Evolutionary conservation across 2,329 filamentous ascomycete genomes (phyloP).

Genomic region (Hortaea sp.): DNA sequence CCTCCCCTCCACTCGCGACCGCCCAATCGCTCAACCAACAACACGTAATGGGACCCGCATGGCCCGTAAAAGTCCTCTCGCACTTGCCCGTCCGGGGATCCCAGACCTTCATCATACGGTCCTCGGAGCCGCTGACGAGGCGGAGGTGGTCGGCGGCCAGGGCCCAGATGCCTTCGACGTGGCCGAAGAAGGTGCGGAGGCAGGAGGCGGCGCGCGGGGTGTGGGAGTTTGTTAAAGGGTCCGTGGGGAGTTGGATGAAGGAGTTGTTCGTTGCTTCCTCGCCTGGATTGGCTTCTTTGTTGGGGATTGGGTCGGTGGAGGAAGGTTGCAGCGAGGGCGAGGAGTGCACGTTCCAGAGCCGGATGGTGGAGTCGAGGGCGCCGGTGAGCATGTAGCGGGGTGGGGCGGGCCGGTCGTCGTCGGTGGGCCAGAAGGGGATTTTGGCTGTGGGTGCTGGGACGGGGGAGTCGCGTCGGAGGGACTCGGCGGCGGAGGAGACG

Average conservation of each 20-base stretch:
- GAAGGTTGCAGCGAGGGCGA: not conserved
- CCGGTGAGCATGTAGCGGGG: slow-evolving; percentile 89
- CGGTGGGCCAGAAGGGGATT: slow-evolving; percentile 46
- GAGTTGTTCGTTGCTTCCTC: not conserved
- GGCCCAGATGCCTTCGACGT: slow-evolving; percentile 93
- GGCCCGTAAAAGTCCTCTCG: slow-evolving; percentile 84
- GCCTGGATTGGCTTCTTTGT: not conserved
- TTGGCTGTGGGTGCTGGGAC: slow-evolving; percentile 4
- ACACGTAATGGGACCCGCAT: slow-evolving; percentile 84
- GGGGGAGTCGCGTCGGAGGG: slow-evolving; percentile 3
- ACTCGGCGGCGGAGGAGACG: slow-evolving; percentile 16
- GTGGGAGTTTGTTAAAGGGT: slow-evolving; percentile 25
- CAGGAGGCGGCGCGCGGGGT: slow-evolving; percentile 43
- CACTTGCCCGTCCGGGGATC: slow-evolving; percentile 85
- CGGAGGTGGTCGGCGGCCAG: slow-evolving; percentile 80
- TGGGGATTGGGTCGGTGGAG: slow-evolving; percentile 7
- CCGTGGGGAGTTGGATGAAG: slow-evolving; percentile 20
- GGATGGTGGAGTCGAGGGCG: slow-evolving; percentile 81
- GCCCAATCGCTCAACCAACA: slow-evolving; percentile 82
- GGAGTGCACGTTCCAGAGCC: slow-evolving; percentile 71
- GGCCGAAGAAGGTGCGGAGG: slow-evolving; percentile 88
- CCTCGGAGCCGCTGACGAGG: slow-evolving; percentile 81
- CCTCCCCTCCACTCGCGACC: slow-evolving; percentile 86
- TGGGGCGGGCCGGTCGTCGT: slow-evolving; percentile 55
- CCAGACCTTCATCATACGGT: slow-evolving; percentile 94